Evolutionary conservation across 257 asterid species (phyloP).

Genomic region (Fraxinus pennsylvanica): DNA sequence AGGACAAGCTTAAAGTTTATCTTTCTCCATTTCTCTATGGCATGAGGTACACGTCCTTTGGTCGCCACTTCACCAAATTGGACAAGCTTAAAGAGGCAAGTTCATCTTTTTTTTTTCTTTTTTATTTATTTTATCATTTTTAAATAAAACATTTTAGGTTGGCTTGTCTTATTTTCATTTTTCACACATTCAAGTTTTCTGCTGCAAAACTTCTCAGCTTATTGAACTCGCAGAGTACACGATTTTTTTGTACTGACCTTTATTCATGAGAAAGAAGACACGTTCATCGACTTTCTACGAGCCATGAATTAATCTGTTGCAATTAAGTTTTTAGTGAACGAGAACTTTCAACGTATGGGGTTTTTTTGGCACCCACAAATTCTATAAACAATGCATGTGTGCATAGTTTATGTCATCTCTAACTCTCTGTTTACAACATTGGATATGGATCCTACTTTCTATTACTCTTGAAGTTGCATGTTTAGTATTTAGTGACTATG

Average conservation of each 20-base stretch:
- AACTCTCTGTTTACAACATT: neutral
- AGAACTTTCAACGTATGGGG: neutral
- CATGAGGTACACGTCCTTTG: constrained; percentile 88
- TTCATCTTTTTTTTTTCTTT: constrained; percentile 15
- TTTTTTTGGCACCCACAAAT: neutral
- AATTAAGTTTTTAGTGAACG: neutral
- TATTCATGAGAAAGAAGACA: neutral
- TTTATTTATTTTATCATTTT: constrained; percentile 2
- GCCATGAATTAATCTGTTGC: neutral
- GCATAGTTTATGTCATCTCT: neutral
- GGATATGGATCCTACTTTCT: neutral
- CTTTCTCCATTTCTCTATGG: constrained; percentile 85
- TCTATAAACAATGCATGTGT: neutral
- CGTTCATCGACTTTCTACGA: neutral
- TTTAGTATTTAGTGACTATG: neutral
- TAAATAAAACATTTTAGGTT: constrained; percentile 8
- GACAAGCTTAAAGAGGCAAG: constrained; percentile 80
- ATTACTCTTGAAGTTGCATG: neutral
- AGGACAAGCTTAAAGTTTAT: constrained; percentile 68
- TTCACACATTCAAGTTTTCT: neutral
- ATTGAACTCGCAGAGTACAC: neutral
- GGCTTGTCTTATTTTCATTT: neutral
- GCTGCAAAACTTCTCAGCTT: neutral
- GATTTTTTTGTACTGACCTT: neutral
- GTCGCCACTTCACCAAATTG: constrained; percentile 85